These are phyloP conservation scores for Candida sp. DNA, from an alignment of 1,139 yeast species.

Conservation along the genomic window DNA sequence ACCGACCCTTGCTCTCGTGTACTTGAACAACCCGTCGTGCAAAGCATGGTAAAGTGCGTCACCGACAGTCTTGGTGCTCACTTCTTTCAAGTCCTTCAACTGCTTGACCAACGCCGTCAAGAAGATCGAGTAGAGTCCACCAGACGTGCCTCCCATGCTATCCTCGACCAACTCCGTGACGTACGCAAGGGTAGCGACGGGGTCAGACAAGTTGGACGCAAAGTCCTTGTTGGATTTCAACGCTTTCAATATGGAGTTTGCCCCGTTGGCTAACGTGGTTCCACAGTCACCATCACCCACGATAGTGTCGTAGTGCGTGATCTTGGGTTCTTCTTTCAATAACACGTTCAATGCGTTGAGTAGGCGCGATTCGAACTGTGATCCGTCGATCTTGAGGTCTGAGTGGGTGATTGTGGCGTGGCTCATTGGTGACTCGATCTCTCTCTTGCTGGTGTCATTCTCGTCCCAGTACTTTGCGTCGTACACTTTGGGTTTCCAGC, in stretches of 20 bases:
- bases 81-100: constrained; percentile 32
- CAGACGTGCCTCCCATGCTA: constrained; percentile 97
- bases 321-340: constrained; percentile 71
- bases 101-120: constrained; percentile 50
- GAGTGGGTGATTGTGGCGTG: constrained; percentile 28
- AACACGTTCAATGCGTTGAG: constrained; percentile 52
- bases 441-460: constrained; percentile 9
- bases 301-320: constrained; percentile 83
- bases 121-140: constrained; percentile 88
- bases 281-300: constrained; percentile 99
- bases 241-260: constrained; percentile 66
- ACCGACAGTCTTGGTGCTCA: constrained; percentile 35
- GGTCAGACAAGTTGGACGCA: constrained; percentile 34
- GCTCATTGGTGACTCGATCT: constrained; percentile 37
- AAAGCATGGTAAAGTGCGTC: constrained; percentile 38
- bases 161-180: constrained; percentile 82
- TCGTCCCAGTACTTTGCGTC: constrained; percentile 28
- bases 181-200: constrained; percentile 49
- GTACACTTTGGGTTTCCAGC: constrained; percentile 65
- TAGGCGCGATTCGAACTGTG: constrained; percentile 40
- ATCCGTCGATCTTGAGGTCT: constrained; percentile 45
- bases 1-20: constrained; percentile 90
- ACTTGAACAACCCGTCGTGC: constrained; percentile 57
- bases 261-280: constrained; percentile 85
- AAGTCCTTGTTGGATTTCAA: constrained; percentile 42